Base-by-base conservation (phyloP, 805 yeast species). In the Zygotorulaspora chibaensis region DNA sequence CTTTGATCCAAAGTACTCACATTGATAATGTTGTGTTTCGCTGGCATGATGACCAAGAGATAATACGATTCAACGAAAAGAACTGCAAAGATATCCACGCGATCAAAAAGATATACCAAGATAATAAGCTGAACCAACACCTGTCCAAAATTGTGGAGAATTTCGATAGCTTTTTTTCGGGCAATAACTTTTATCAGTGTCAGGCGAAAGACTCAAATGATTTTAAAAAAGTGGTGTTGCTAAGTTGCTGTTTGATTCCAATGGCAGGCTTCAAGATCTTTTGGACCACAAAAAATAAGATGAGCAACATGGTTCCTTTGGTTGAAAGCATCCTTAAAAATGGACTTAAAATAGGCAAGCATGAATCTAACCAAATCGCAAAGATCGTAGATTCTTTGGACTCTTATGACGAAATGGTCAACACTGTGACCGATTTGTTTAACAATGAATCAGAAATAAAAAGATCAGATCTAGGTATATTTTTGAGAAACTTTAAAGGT, bases 321-420 rank as follows among this genome's bases (percentile, higher is more conserved):
- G 67, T 75, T 1, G 77, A 74, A 37, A 55, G 75, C 30, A 73
- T 85, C 8, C 63, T 86, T 27, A 75, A 78, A 53, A 88, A 85
- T 47, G 91, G 95, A 0, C 62, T 90, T 28, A 83, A 84, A 58
- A 72, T 79, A 45, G 80, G 88, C 7, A 74, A 75, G 43, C 67
- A 65, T 39, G 83, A 79, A 37, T 77, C 79, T 13, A 81, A 75
- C 2, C 64, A 69, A 13, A 76, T 80, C 0, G 60, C 80, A 1
- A 65, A 66, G 31, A 65, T 82, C 25, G 68, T 79, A 1, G 65
- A 67, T 8, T 59, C 64, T 1, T 56, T 57, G 8, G 54, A 48
- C 0, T 48, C 54, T 2, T 71, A 67, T 38, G 52, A 57, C 35
- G 45, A 45, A 0, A 37, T 62, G 5, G 66, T 76, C 1, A 16